Evolutionary conservation across 768 basidiomycete genomes (phyloP).

Genomic region (Tylopilus rubrobrunneus): DNA sequence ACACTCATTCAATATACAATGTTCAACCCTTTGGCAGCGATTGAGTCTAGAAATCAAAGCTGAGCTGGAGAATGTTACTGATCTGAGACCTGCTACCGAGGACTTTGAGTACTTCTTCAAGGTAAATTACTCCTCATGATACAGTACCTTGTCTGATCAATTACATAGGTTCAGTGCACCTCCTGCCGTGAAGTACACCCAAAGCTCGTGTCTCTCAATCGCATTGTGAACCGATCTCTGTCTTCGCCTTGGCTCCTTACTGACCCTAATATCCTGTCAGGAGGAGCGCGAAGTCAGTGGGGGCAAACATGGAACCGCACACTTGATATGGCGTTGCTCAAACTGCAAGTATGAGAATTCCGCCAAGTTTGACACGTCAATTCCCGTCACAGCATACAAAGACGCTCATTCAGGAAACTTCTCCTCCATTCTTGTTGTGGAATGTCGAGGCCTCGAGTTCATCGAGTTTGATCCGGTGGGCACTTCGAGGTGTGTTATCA

Average conservation of each 20-base stretch:
- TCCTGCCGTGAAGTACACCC: conserved; percentile 76
- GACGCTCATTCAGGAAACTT: conserved; percentile 58
- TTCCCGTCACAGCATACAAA: conserved; percentile 50
- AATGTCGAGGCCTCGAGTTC: conserved; percentile 88
- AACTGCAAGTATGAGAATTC: conserved; percentile 77
- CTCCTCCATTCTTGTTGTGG: conserved; percentile 63
- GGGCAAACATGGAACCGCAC: conserved; percentile 62
- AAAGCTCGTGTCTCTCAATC: conserved; percentile 69
- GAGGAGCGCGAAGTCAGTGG: conserved; percentile 63
- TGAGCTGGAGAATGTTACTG: conserved; percentile 75
- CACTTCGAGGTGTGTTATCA: not conserved
- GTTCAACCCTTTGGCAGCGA: conserved; percentile 34
- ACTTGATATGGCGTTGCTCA: conserved; percentile 81
- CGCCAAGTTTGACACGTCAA: conserved; percentile 66
- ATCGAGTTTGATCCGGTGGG: conserved; percentile 72
- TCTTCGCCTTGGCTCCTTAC: not conserved
- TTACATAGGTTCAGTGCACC: conserved; percentile 65
- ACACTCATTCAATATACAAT: not conserved
- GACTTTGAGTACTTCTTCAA: conserved; percentile 81
- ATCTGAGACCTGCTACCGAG: conserved; percentile 58
- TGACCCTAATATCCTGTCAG: conserved; percentile 34
- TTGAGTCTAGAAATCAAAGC: conserved; percentile 71
- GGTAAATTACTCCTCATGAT: conserved; percentile 34
- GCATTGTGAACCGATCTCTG: conserved; percentile 40
- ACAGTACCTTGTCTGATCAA: not conserved